Conservation (phyloP, 352 stramenopile species). For the Thalassiosira ordinaria region DNA sequence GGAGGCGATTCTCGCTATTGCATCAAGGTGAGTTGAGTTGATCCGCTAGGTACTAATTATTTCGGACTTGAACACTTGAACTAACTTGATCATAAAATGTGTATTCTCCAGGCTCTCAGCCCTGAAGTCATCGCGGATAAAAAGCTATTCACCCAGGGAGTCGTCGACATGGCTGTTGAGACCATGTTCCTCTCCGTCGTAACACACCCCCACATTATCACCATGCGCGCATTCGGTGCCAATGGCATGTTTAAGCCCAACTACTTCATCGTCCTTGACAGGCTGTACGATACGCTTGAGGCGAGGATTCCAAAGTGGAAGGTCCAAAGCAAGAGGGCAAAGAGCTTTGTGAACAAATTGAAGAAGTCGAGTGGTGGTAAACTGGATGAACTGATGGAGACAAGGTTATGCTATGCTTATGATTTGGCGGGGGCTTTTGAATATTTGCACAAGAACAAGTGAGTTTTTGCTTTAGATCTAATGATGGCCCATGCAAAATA, state of each 20-base stretch:
- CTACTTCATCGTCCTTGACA: constrained; percentile 74
- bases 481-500: no score
- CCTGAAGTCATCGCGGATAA: constrained; percentile 29
- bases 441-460: constrained; percentile 51
- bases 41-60: background rate
- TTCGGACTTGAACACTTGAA: background rate
- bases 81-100: background rate
- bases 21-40: constrained; percentile 36
- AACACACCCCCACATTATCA: constrained; percentile 72
- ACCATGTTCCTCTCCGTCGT: constrained; percentile 57
- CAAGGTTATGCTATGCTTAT: constrained; percentile 40
- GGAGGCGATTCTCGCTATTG: constrained; percentile 48
- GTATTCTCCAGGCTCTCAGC: constrained; percentile 27
- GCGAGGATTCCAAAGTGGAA: constrained; percentile 61
- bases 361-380: constrained; percentile 15
- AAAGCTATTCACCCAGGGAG: constrained; percentile 41
- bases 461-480: no score
- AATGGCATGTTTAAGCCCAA: constrained; percentile 28
- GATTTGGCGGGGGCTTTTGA: constrained; percentile 47
- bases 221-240: constrained; percentile 48
- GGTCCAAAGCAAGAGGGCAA: constrained; percentile 19
- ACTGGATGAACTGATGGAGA: constrained; percentile 39
- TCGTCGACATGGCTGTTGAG: constrained; percentile 65
- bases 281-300: constrained; percentile 69
- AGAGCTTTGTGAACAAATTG: constrained; percentile 39